Percentiles rank a stretch among this genome's conserved stretches.
phyloP scores from a whole-genome alignment of 805 yeast genomes.

The Saturnispora hagleri region DNA sequence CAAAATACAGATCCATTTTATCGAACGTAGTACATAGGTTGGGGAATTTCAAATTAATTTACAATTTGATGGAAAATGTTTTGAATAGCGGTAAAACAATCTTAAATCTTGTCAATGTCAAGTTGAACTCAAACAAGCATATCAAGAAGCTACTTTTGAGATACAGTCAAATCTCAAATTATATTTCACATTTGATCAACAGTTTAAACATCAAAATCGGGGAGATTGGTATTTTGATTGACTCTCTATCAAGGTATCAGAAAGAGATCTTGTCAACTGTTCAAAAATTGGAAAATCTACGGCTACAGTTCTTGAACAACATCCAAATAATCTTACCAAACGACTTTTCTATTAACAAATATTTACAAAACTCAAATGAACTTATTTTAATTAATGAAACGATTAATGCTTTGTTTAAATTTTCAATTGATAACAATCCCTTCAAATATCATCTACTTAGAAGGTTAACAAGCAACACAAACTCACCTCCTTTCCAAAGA shows the following conservation, averaged over 20 bases:
- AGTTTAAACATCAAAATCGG: conserved; percentile 3
- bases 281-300: conserved; percentile 2
- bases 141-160: conserved; percentile 2
- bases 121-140: not conserved
- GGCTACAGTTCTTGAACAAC: not conserved
- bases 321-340: not conserved
- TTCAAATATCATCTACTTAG: conserved; percentile 2
- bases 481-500: conserved; percentile 6
- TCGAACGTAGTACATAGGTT: conserved; percentile 9
- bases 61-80: conserved; percentile 1
- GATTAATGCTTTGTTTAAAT: conserved; percentile 7
- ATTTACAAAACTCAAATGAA: conserved; percentile 1
- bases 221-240: conserved; percentile 3
- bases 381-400: conserved; percentile 7
- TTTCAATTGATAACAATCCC: conserved; percentile 1
- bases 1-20: conserved; percentile 5
- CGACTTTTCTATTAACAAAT: not conserved
- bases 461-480: not conserved
- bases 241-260: conserved; percentile 2
- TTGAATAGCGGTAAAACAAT: not conserved
- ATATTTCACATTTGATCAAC: not conserved
- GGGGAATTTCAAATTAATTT: conserved; percentile 5
- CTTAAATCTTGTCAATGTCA: not conserved
- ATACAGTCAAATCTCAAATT: conserved; percentile 2
- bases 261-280: conserved; percentile 2